Evolutionary conservation across 2,329 filamentous ascomycete species (phyloP).

Genomic region (Akanthomyces dipterigenus): DNA sequence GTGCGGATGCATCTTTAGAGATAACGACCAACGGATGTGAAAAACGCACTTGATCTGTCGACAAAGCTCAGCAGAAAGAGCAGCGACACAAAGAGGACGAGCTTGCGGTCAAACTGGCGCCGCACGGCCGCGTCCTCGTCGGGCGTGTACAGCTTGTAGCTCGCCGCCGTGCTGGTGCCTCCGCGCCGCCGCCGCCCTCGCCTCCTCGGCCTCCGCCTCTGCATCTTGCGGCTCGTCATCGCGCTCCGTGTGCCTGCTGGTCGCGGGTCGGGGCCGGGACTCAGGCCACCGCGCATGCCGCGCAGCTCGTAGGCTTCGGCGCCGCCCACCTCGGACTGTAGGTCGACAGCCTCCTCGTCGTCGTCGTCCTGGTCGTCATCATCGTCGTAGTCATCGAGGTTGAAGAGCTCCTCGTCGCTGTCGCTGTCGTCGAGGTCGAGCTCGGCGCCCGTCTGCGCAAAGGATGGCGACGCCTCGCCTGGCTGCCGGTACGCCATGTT

Average conservation of each 20-base stretch:
- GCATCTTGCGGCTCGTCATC: constrained; percentile 2
- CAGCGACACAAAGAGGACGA: constrained; percentile 75
- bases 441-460: constrained; percentile 33
- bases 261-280: not conserved
- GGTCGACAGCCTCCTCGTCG: constrained; percentile 14
- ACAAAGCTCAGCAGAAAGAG: constrained; percentile 82
- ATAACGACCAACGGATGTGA: too few relatives aligned
- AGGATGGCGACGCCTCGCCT: constrained; percentile 26
- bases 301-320: constrained; percentile 29
- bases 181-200: constrained; percentile 5
- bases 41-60: constrained; percentile 72
- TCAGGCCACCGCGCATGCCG: constrained; percentile 9
- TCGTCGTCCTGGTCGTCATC: constrained; percentile 17
- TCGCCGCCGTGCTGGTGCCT: constrained; percentile 28
- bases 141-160: constrained; percentile 39
- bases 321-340: constrained; percentile 25
- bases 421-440: constrained; percentile 30
- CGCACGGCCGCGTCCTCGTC: constrained; percentile 70
- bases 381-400: constrained; percentile 15
- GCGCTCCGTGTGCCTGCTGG: constrained; percentile 11
- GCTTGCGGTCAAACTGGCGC: constrained; percentile 65
- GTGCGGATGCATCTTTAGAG: too few relatives aligned
- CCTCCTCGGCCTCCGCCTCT: constrained; percentile 9
- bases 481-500: constrained; percentile 19
- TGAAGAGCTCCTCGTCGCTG: constrained; percentile 18